These are phyloP conservation scores for Rubia tinctorum DNA, from an alignment of 305 asterid genomes.

Conservation along the genomic window DNA sequence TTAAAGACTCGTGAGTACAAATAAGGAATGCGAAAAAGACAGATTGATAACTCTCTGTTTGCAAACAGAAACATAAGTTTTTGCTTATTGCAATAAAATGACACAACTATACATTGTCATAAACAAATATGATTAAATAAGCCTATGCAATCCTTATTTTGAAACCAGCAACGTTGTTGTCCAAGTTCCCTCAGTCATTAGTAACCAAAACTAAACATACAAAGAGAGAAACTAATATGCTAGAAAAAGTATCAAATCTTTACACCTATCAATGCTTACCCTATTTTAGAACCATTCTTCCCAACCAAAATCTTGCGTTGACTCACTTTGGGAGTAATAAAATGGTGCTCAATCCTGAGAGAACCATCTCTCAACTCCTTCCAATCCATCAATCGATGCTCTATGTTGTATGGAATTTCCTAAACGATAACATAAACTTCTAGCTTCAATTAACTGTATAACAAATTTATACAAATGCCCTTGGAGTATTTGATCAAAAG, in stretches of 20 bases:
- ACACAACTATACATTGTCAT: not conserved
- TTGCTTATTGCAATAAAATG: not conserved
- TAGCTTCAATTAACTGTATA: not conserved
- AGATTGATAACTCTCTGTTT: not conserved
- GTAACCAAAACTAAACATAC: not conserved
- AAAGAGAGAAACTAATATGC: not conserved
- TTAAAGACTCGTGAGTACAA: not conserved
- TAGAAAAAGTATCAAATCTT: not conserved
- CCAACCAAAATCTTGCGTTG: conserved; percentile 94
- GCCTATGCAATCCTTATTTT: not conserved
- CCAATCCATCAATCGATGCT: conserved; percentile 92
- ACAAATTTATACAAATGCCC: not conserved
- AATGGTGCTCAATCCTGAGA: conserved; percentile 92
- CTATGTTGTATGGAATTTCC: conserved; percentile 94
- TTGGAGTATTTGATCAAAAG: not conserved
- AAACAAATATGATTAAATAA: not conserved
- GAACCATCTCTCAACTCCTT: conserved; percentile 90
- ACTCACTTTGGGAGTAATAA: conserved; percentile 85
- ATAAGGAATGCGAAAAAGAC: not conserved
- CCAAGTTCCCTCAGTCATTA: not conserved
- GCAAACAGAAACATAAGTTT: not conserved
- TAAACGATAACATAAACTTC: conserved; percentile 19
- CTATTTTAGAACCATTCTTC: conserved; percentile 79
- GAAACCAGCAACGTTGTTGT: not conserved
- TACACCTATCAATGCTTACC: conserved; percentile 35